Evolutionary conservation across 306 rosid species (phyloP), one percentile per base, ranked within the genome.

Genomic region (Aeschynomene evenia): DNA sequence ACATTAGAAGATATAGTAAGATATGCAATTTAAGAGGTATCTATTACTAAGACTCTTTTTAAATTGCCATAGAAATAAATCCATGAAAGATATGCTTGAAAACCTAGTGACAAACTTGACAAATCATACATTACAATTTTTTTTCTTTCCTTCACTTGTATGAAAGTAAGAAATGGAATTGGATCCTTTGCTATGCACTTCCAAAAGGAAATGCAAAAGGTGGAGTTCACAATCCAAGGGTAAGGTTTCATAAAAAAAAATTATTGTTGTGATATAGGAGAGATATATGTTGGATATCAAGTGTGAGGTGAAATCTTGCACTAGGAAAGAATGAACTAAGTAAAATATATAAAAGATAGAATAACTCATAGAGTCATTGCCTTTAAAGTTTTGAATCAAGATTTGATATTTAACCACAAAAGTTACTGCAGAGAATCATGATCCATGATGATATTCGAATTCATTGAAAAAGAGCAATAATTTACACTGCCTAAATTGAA

Each of bases 401-500:
- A n/a, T n/a, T n/a, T n/a, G n/a, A n/a, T n/a, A n/a, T n/a, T n/a
- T n/a, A n/a, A n/a, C 9, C 11, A 34, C 11, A 34, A 28, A n/a
- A n/a, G n/a, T 34, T 9, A 34, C 40, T 8, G 40, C 40, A 6
- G 11, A 34, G 40, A 34, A 7, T 6, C 10, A 34, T 34, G 9
- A 6, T 43, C 40, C 65, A 26, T 66, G 29, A 42, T n/a, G 42
- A 40, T 18, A 33, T 34, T 21, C 46, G 23, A 18, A 19, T 50
- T 42, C 39, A 57, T 37, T n/a, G n/a, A n/a, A 21, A 66, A n/a
- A 46, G 57, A 20, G n/a, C 50, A 34, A 18, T 8, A n/a, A 33
- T 46, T 49, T 48, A 63, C 72, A 46, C 9, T 36, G 68, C 10
- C 29, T 26, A 68, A 59, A 48, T 18, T 33, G 43, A 46, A 46